These are phyloP conservation scores for Ehretia macrophylla DNA, from an alignment of 257 asterid genomes.

Conservation along the genomic window DNA sequence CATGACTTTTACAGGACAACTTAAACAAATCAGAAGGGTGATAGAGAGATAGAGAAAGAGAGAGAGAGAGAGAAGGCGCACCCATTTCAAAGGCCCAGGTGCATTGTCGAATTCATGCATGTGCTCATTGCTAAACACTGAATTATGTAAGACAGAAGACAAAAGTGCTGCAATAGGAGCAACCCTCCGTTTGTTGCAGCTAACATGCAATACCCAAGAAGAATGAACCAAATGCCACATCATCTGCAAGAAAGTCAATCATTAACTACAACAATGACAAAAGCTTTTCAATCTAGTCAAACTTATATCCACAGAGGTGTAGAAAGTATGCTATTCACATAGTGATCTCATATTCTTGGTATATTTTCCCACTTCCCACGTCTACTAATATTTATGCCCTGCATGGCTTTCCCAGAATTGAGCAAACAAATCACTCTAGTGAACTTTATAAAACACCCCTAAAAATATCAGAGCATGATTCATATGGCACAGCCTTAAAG, in stretches of 20 bases:
- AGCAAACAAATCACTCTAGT: too few species aligned
- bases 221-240: constrained; percentile 87
- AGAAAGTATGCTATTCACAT: too few species aligned
- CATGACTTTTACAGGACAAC: neutral
- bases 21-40: too few species aligned
- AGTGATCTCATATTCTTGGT: too few species aligned
- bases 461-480: too few species aligned
- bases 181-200: constrained; percentile 94
- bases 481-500: too few species aligned
- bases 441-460: too few species aligned
- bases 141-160: constrained; percentile 78
- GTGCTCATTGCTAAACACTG: constrained; percentile 57
- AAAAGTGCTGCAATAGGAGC: constrained; percentile 95
- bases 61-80: constrained; percentile 28
- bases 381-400: too few species aligned
- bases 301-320: too few species aligned
- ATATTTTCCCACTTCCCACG: too few species aligned
- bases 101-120: constrained; percentile 67
- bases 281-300: constrained; percentile 3
- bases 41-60: constrained; percentile 8
- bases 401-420: too few species aligned
- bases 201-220: constrained; percentile 84
- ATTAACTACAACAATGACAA: too few species aligned
- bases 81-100: constrained; percentile 95
- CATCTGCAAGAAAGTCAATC: constrained; percentile 35